Evolutionary conservation across 768 basidiomycete genomes (phyloP).

Genomic region (Tricholoma matsutake): DNA sequence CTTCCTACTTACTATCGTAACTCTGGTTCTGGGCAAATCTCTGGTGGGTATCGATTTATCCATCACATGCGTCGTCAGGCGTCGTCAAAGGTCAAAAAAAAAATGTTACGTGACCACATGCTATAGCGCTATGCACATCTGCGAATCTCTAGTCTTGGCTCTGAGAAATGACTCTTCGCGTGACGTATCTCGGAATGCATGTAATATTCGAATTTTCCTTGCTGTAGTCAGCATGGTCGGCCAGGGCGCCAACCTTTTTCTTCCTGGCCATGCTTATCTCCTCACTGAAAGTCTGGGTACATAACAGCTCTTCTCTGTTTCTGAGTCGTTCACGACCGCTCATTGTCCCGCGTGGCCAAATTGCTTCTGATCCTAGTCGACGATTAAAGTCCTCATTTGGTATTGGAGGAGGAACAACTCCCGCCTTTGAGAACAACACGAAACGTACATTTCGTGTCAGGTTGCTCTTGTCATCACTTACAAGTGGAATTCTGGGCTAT

Average conservation of each 20-base stretch:
- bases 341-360: background rate
- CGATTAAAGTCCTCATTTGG: background rate
- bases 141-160: background rate
- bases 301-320: background rate
- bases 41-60: background rate
- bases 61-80: background rate
- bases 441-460: background rate
- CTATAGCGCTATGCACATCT: background rate
- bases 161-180: background rate
- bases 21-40: background rate
- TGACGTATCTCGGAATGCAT: background rate
- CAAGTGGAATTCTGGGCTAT: conserved; percentile 15
- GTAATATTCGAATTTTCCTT: background rate
- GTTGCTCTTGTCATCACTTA: conserved; percentile 9
- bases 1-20: background rate
- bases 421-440: background rate
- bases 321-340: background rate
- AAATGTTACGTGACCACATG: background rate
- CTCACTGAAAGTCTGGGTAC: conserved; percentile 3
- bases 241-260: conserved; percentile 1
- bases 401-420: background rate
- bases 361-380: background rate
- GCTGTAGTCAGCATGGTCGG: background rate
- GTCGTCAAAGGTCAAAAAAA: background rate
- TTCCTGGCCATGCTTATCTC: conserved; percentile 12